Conservation (phyloP, 768 basidiomycete species). For the Strobilomyces echinocephalus region DNA sequence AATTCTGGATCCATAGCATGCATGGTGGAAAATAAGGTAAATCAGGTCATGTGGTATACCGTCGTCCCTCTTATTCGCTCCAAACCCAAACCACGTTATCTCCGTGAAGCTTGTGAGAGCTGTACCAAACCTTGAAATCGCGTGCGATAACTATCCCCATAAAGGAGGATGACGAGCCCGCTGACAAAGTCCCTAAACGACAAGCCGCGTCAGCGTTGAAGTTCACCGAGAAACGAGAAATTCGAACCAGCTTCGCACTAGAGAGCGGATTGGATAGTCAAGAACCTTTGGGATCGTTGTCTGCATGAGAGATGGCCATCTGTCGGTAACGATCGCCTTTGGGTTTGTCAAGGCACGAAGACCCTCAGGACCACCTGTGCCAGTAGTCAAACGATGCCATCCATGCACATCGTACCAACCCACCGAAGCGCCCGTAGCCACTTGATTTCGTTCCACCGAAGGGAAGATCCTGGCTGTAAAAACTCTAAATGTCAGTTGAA, state of each 20-base stretch:
- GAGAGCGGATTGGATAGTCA: constrained; percentile 79
- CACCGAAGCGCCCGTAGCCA: constrained; percentile 92
- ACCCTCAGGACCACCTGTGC: constrained; percentile 85
- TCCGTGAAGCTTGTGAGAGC: constrained; percentile 36
- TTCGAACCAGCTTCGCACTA: constrained; percentile 69
- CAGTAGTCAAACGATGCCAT: constrained; percentile 5
- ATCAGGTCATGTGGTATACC: constrained; percentile 18
- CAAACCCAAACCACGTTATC: constrained; percentile 10
- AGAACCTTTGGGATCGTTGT: constrained; percentile 82
- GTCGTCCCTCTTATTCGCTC: background rate
- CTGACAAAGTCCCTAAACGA: constrained; percentile 46
- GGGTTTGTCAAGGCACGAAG: constrained; percentile 81
- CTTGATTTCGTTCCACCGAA: constrained; percentile 92
- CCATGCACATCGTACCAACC: constrained; percentile 16
- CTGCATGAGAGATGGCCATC: constrained; percentile 77
- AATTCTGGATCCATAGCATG: constrained; percentile 6
- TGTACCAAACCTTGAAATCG: constrained; percentile 38
- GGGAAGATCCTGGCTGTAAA: constrained; percentile 76
- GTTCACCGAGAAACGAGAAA: background rate
- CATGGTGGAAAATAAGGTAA: constrained; percentile 12
- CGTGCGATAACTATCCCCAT: constrained; percentile 45
- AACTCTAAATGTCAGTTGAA: background rate
- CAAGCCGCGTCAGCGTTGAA: background rate
- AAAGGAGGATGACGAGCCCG: constrained; percentile 45
- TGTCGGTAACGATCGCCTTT: constrained; percentile 83